phyloP scores from a whole-genome alignment of 2,329 filamentous ascomycete genomes.

The Fonsecaea pugnacius region DNA sequence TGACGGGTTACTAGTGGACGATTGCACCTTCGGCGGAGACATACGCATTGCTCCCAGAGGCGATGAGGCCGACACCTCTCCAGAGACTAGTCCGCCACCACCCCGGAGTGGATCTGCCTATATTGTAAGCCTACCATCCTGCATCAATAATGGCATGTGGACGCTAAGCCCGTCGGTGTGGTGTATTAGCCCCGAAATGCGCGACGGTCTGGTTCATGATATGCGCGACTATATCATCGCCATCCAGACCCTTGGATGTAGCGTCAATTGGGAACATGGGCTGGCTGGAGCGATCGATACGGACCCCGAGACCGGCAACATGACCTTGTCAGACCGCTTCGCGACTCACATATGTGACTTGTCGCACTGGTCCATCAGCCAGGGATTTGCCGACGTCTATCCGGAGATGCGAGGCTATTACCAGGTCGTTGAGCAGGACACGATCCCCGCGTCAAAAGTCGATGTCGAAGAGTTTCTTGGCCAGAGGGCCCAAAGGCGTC shows the following conservation, averaged over 20 bases:
- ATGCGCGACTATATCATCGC: conserved; percentile 26
- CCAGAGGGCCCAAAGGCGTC: neutral
- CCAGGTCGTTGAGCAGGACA: conserved; percentile 14
- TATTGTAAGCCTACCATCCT: conserved; percentile 16
- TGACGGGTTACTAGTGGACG: conserved; percentile 14
- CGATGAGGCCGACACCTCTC: conserved; percentile 24
- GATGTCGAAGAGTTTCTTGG: conserved; percentile 15
- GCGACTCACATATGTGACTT: conserved; percentile 14
- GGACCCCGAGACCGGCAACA: conserved; percentile 4
- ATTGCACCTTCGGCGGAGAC: conserved; percentile 22
- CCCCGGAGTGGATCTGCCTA: conserved; percentile 20
- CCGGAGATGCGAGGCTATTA: conserved; percentile 22
- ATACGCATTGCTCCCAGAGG: conserved; percentile 21
- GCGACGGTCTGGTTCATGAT: conserved; percentile 20
- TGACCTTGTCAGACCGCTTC: conserved; percentile 20
- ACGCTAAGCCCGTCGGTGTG: neutral
- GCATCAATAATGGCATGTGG: neutral
- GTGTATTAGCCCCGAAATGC: conserved; percentile 19
- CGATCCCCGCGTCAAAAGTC: conserved; percentile 12
- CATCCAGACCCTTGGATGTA: conserved; percentile 19
- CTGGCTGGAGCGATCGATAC: conserved; percentile 15
- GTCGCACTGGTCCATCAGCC: conserved; percentile 22
- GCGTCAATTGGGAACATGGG: conserved; percentile 21
- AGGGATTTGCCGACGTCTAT: conserved; percentile 21
- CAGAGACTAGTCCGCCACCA: conserved; percentile 23